Evolutionary conservation across 2,329 filamentous ascomycete genomes (phyloP), one percentile per base, ranked within the genome.

Genomic region (Cladosporium sp.): DNA sequence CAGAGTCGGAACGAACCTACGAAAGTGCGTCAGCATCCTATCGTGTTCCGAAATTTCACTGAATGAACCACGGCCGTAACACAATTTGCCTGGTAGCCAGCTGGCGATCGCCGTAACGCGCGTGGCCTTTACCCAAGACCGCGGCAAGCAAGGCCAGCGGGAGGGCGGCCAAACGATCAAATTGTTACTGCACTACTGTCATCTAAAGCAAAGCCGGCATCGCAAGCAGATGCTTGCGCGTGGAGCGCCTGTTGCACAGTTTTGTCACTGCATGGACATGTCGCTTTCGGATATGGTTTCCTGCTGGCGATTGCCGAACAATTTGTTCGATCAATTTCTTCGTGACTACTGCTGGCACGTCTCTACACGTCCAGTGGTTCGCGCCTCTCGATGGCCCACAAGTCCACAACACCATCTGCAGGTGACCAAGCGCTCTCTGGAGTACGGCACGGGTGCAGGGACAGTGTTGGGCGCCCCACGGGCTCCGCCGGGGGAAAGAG

Each of bases 401-500:
- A 31, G 59, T 46, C 59, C 59, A 62, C 59, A 26, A 35, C 40
- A 52, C 33, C 50, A 56, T 55, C 50, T 63, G 61, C 61, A 63
- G 61, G 61, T 63, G 33, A 63, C 52, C 28, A 55, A 33, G 52
- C 52, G 52, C 52, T 62, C 56, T 46, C 59, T 62, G 59, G 59
- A 62, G 59, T 52, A 52, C 59, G 46, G 59, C 59, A 62, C 59
- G 44, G 35, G 29, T 33, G 58, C 58, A 61, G 58, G 59, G 46
- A 28, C 44, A 62, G 61, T 55, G 61, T 63, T 63, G 61, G 61
- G 50, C 55, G 61, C 61, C 61, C 61, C 61, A 63, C 61, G 50
- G 61, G 50, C 61, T 61, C 58, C 58, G 58, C 58, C 44, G 58
- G 40, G 29, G 46, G 46, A 37, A 40, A 56, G 61, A 63, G 61